These are phyloP conservation scores for Phytophthora niederhauseri DNA, from an alignment of 352 stramenopile genomes.

Conservation along the genomic window DNA sequence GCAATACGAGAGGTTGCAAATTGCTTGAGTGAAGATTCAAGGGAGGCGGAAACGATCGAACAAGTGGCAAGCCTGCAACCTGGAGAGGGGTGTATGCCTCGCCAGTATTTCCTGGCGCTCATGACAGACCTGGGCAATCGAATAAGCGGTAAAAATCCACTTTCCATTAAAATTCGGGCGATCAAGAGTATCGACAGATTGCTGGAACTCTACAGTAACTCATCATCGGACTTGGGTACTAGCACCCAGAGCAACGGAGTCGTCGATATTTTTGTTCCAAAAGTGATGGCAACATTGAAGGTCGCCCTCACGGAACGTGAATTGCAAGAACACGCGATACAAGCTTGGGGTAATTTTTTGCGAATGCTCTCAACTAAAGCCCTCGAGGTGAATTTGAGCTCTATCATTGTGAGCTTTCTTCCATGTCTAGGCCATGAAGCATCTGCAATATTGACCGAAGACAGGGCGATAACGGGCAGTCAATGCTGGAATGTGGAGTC, in stretches of 20 bases:
- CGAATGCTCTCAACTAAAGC: conserved; percentile 82
- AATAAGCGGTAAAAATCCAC: conserved; percentile 52
- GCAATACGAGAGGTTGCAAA: conserved; percentile 64
- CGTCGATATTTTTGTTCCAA: conserved; percentile 86
- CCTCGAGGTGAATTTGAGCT: conserved; percentile 83
- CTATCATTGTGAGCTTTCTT: conserved; percentile 88
- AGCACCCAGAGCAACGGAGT: conserved; percentile 41
- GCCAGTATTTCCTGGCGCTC: conserved; percentile 80
- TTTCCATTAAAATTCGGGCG: conserved; percentile 54
- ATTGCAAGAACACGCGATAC: conserved; percentile 66
- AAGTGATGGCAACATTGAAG: conserved; percentile 92
- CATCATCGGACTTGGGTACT: conserved; percentile 30
- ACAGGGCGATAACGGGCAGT: conserved; percentile 22
- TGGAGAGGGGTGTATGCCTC: conserved; percentile 60
- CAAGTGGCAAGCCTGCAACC: conserved; percentile 26
- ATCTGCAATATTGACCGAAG: conserved; percentile 46
- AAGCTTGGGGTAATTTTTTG: conserved; percentile 81
- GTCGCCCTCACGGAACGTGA: conserved; percentile 62
- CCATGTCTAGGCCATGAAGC: conserved; percentile 68
- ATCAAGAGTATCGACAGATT: conserved; percentile 81
- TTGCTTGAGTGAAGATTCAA: conserved; percentile 43
- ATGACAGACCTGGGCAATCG: conserved; percentile 83
- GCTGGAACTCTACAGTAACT: conserved; percentile 62
- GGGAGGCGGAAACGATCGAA: conserved; percentile 26
- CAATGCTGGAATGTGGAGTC: conserved; percentile 55